phyloP scores from a whole-genome alignment of 306 rosid genomes.

The Vigna unguiculata region DNA sequence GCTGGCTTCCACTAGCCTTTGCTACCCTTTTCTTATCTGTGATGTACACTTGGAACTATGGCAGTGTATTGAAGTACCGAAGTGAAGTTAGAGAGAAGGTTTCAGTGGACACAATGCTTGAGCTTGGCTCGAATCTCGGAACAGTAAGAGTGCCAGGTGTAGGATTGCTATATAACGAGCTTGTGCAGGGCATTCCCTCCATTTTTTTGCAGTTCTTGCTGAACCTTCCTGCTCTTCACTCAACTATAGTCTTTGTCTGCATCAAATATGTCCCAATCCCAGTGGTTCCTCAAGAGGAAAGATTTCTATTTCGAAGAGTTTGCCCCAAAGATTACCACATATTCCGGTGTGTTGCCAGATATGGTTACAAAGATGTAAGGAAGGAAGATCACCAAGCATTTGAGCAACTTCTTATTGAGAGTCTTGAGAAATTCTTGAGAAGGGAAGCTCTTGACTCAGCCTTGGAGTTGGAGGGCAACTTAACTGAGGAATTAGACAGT shows the following conservation, averaged over 20 bases:
- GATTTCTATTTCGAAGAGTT: constrained; percentile 89
- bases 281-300: constrained; percentile 93
- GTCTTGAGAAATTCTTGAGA: constrained; percentile 90
- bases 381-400: constrained; percentile 96
- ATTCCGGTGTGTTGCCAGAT: constrained; percentile 90
- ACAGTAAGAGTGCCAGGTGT: constrained; percentile 95
- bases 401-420: constrained; percentile 87
- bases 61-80: constrained; percentile 90
- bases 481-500: constrained; percentile 55
- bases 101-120: constrained; percentile 79
- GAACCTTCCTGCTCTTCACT: constrained; percentile 93
- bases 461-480: constrained; percentile 68
- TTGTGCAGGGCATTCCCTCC: constrained; percentile 96
- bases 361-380: constrained; percentile 88
- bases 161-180: constrained; percentile 91
- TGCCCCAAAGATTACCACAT: constrained; percentile 96
- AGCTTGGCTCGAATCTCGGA: constrained; percentile 88
- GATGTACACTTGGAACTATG: constrained; percentile 99
- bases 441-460: constrained; percentile 85
- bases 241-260: constrained; percentile 85
- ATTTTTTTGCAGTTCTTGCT: constrained; percentile 88
- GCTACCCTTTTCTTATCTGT: constrained; percentile 80
- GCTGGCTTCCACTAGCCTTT: constrained; percentile 96
- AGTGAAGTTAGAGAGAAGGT: constrained; percentile 87
- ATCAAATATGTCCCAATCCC: constrained; percentile 94